A percentile compares a stretch with the other conserved stretches of the same genome.
Conservation (phyloP, 768 basidiomycete genomes). For the Termitomyces sp. region DNA sequence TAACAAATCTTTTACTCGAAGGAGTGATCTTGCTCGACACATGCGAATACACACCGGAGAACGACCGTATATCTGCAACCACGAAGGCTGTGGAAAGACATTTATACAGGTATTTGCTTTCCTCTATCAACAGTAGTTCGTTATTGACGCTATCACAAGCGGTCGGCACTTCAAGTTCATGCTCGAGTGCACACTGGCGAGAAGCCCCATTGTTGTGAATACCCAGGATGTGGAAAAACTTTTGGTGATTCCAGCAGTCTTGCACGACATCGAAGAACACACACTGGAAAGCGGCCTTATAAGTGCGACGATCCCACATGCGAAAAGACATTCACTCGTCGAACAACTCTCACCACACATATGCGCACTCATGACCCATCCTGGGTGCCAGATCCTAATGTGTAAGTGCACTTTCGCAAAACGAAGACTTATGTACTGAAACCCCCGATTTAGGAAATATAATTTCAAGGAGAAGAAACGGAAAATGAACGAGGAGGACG, state of each 20-base stretch:
- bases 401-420: conserved; percentile 41
- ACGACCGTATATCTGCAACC: conserved; percentile 73
- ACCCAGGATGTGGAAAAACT: conserved; percentile 80
- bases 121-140: background rate
- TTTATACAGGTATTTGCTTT: conserved; percentile 73
- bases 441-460: conserved; percentile 49
- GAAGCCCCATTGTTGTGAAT: conserved; percentile 88
- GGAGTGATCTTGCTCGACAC: conserved; percentile 81
- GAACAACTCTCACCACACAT: conserved; percentile 80
- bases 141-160: conserved; percentile 37
- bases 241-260: conserved; percentile 92
- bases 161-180: conserved; percentile 88
- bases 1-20: conserved; percentile 75
- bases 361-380: conserved; percentile 84
- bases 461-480: conserved; percentile 74
- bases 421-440: background rate
- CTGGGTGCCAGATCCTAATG: conserved; percentile 81
- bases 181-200: conserved; percentile 89
- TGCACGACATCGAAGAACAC: conserved; percentile 86
- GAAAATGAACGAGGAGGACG: conserved; percentile 43
- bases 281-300: conserved; percentile 82
- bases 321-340: conserved; percentile 84
- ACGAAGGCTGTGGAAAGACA: conserved; percentile 77
- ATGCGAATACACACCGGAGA: conserved; percentile 91
- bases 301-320: conserved; percentile 80